Evolutionary conservation across 1,284 basidiomycete species (phyloP), one percentile per base, ranked within the genome.

Genomic region (Ceratorhiza oryzae-sativae): DNA sequence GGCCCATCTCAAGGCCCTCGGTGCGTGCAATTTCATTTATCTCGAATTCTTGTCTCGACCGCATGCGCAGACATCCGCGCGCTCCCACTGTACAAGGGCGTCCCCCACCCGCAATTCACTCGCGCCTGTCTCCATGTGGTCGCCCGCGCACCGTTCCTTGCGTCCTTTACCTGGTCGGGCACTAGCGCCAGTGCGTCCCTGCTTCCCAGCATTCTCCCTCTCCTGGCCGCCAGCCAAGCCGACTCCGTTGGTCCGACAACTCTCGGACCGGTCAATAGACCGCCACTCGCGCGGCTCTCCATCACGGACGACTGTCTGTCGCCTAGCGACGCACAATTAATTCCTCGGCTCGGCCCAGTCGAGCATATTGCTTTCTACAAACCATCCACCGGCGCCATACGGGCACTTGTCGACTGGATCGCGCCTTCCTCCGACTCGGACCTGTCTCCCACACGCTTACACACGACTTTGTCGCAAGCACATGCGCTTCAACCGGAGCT

Each of bases 301-400:
- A 53, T 70, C 39, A 70, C 67, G 36, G 67, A 70, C 39, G 67
- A 70, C 53, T 42, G 53, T 42, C 42, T 70, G 30, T 70, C 67
- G 39, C 41, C 53, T 36, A 34, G 51, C 20, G 67, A 70, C 67
- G 67, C 67, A n/a, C 51, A 45, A 27, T 41, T 59, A 32, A 55
- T 70, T 27, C 27, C 39, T 34, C 67, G 41, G 25, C 67, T 70
- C 67, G 67, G 67, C 13, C 67, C 67, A 30, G 53, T 70, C 53
- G 53, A 70, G 42, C 18, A 45, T 27, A 59, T 70, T 30, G 67
- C 55, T 5, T 41, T 70, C 51, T 55, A 70, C 53, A 56, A 59
- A 18, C 67, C 67, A 20, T 70, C 67, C 30, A 32, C 53, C 41
- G 53, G 18, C 1, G 41, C 55, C 25, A 59, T 48, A 3, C 51